Percentiles rank a stretch among this genome's conserved stretches.
Conservation (phyloP, 371 early-diverging fungal species). For the Rhizomucor miehei region DNA sequence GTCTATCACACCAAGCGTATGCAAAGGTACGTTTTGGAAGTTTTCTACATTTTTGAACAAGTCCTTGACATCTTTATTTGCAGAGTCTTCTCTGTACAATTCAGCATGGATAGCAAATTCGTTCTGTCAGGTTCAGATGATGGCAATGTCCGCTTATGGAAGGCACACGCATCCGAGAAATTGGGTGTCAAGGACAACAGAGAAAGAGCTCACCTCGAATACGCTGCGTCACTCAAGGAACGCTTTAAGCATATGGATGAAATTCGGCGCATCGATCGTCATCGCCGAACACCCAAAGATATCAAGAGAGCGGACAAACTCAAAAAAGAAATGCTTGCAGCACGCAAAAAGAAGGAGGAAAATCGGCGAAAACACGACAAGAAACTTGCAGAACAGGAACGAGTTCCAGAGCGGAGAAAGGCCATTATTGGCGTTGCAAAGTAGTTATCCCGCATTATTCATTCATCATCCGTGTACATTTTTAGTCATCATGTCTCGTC, state of each 20-base stretch:
- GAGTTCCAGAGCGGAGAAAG: slow-evolving; percentile 80
- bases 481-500: neutral
- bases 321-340: slow-evolving; percentile 80
- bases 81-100: slow-evolving; percentile 89
- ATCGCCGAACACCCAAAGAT: slow-evolving; percentile 82
- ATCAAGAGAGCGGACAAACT: slow-evolving; percentile 74
- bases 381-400: slow-evolving; percentile 59
- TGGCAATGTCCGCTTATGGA: slow-evolving; percentile 98
- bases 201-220: slow-evolving; percentile 82
- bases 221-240: slow-evolving; percentile 87
- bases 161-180: slow-evolving; percentile 88
- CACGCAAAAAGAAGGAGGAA: slow-evolving; percentile 83
- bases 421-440: slow-evolving; percentile 74
- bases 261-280: slow-evolving; percentile 83
- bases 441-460: slow-evolving; percentile 21
- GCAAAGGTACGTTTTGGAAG: slow-evolving; percentile 62
- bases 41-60: neutral
- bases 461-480: neutral
- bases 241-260: slow-evolving; percentile 94
- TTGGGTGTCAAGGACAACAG: slow-evolving; percentile 75
- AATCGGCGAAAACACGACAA: slow-evolving; percentile 75
- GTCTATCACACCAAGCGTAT: slow-evolving; percentile 99
- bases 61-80: no score
- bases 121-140: slow-evolving; percentile 98
- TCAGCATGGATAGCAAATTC: slow-evolving; percentile 93